phyloP scores from a whole-genome alignment of 305 asterid species.

The Stenogyne calaminthoides region DNA sequence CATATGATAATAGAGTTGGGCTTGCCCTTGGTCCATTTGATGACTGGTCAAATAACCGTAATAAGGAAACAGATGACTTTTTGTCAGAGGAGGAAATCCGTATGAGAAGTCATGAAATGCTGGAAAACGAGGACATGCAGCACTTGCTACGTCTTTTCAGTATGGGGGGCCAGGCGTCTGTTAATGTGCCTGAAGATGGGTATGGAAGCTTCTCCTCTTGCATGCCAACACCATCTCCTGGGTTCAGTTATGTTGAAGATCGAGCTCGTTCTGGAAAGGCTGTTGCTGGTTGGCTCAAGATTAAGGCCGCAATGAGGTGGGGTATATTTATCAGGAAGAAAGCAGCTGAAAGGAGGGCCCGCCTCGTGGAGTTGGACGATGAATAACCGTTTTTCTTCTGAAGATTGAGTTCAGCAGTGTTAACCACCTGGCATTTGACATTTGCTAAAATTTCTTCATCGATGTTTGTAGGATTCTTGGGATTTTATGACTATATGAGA shows the following conservation, averaged over 20 bases:
- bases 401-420: constrained; percentile 20
- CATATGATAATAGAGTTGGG: constrained; percentile 48
- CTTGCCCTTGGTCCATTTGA: constrained; percentile 78
- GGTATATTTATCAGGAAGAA: constrained; percentile 85
- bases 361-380: constrained; percentile 71
- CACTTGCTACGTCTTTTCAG: constrained; percentile 77
- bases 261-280: constrained; percentile 71
- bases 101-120: constrained; percentile 79
- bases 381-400: constrained; percentile 29
- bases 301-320: constrained; percentile 92
- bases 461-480: constrained; percentile 21
- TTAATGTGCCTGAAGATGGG: constrained; percentile 57
- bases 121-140: constrained; percentile 82
- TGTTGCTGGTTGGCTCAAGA: constrained; percentile 82
- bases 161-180: constrained; percentile 61
- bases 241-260: constrained; percentile 59
- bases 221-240: constrained; percentile 59
- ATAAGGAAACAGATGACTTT: constrained; percentile 62
- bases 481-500: constrained; percentile 10
- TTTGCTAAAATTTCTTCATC: background rate
- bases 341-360: constrained; percentile 89
- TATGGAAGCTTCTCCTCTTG: constrained; percentile 47
- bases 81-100: constrained; percentile 86
- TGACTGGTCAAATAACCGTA: constrained; percentile 64
- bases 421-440: constrained; percentile 13